Percentiles rank a stretch among this genome's conserved stretches.
Evolutionary conservation across 495 filamentous ascomycete species (phyloP).

Genomic region (Hyphodiscus hymeniophilus): DNA sequence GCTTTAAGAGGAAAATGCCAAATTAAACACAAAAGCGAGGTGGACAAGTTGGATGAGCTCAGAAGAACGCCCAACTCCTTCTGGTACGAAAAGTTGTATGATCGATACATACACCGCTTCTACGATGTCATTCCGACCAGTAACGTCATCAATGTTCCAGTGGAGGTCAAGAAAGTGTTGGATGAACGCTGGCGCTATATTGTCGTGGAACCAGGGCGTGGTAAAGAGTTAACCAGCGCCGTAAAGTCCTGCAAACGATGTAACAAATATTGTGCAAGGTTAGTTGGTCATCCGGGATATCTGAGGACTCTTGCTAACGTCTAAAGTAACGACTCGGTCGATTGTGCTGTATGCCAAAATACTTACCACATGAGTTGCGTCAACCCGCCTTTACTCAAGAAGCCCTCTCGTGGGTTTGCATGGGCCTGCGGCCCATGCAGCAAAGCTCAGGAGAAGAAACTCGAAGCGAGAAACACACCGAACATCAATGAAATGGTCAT

Average conservation of each 20-base stretch:
- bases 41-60: constrained; percentile 73
- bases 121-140: constrained; percentile 93
- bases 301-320: constrained; percentile 23
- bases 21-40: constrained; percentile 80
- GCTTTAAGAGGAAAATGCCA: constrained; percentile 87
- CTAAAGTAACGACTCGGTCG: constrained; percentile 80
- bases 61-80: constrained; percentile 78
- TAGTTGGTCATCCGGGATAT: constrained; percentile 28
- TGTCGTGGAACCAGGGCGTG: constrained; percentile 79
- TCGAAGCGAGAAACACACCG: constrained; percentile 86
- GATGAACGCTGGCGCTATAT: constrained; percentile 95
- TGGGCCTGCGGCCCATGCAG: constrained; percentile 97
- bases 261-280: constrained; percentile 79
- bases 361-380: constrained; percentile 99
- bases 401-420: constrained; percentile 94
- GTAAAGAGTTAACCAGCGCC: constrained; percentile 91
- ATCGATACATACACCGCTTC: constrained; percentile 94
- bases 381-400: constrained; percentile 83
- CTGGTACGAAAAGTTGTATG: constrained; percentile 96
- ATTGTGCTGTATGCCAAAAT: constrained; percentile 88
- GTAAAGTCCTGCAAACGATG: constrained; percentile 97
- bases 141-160: constrained; percentile 92
- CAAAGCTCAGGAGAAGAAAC: constrained; percentile 82
- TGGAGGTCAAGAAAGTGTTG: constrained; percentile 85
- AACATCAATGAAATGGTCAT: constrained; percentile 39